These are phyloP conservation scores for Epichloe festucae DNA, from an alignment of 2,329 filamentous ascomycete genomes.

Conservation along the genomic window DNA sequence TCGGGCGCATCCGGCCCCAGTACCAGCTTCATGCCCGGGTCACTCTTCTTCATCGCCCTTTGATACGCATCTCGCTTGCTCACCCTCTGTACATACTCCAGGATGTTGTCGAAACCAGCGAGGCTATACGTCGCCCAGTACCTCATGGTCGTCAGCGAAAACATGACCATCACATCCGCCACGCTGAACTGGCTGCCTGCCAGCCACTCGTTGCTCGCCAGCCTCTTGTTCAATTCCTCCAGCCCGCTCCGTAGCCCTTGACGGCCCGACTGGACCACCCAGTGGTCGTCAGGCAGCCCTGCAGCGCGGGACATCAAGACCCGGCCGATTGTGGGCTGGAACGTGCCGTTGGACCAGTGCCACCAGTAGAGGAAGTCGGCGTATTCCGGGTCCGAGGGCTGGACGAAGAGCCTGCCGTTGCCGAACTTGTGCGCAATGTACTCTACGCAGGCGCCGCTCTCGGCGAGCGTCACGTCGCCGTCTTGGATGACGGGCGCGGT, in stretches of 20 bases:
- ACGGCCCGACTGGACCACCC: slow-evolving; percentile 15
- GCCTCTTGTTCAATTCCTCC: slow-evolving; percentile 35
- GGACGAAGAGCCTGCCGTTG: slow-evolving; percentile 32
- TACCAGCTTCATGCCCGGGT: slow-evolving; percentile 29
- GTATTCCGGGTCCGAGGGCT: slow-evolving; percentile 34
- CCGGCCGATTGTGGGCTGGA: slow-evolving; percentile 26
- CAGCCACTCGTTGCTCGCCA: slow-evolving; percentile 38
- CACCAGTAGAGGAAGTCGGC: slow-evolving; percentile 53
- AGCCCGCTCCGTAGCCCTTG: slow-evolving; percentile 26
- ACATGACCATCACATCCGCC: slow-evolving; percentile 53
- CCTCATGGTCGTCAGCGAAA: slow-evolving; percentile 47
- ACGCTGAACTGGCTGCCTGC: slow-evolving; percentile 49
- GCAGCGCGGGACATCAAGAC: slow-evolving; percentile 20
- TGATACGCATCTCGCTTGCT: slow-evolving; percentile 31
- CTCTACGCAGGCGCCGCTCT: slow-evolving; percentile 46
- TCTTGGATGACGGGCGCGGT: slow-evolving; percentile 49
- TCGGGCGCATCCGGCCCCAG: slow-evolving; percentile 14
- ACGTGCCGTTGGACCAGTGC: slow-evolving; percentile 39
- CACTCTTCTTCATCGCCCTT: slow-evolving; percentile 33
- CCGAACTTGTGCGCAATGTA: slow-evolving; percentile 46
- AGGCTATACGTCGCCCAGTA: slow-evolving; percentile 34
- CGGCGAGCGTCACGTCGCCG: slow-evolving; percentile 39
- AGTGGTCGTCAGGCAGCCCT: slow-evolving; percentile 11
- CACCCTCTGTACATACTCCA: slow-evolving; percentile 33
- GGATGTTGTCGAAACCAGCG: slow-evolving; percentile 26